Evolutionary conservation across 495 filamentous ascomycete species (phyloP).

Genomic region (Hypoxylon trugodes): DNA sequence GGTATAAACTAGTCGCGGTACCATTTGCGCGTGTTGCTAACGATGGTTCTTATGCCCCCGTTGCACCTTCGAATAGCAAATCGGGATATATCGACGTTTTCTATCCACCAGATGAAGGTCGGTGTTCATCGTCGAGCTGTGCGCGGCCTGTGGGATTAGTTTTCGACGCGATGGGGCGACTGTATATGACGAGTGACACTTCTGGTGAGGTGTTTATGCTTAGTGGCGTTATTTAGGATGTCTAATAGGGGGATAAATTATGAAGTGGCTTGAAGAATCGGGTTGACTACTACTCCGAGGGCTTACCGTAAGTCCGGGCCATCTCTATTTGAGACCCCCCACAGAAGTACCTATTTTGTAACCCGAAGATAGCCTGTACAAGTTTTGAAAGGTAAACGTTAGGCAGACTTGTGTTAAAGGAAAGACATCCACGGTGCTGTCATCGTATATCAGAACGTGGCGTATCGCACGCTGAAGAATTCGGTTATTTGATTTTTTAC

Average conservation of each 20-base stretch:
- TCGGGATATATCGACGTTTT: constrained; percentile 59
- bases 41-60: constrained; percentile 46
- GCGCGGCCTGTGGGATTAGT: constrained; percentile 65
- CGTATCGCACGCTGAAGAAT: no score
- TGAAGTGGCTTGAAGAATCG: no score
- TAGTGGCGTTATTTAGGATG: constrained; percentile 3
- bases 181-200: constrained; percentile 66
- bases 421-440: no score
- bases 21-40: constrained; percentile 47
- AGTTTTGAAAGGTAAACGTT: no score
- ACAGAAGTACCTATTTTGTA: no score
- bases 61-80: constrained; percentile 48
- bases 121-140: constrained; percentile 50
- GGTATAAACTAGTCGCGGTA: constrained; percentile 64
- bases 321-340: no score
- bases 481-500: no score
- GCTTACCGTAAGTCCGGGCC: no score
- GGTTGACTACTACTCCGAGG: no score
- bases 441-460: no score
- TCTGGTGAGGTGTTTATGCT: constrained; percentile 68
- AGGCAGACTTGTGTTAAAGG: no score
- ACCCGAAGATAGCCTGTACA: no score
- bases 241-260: not conserved
- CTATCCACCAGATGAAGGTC: constrained; percentile 55
- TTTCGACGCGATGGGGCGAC: constrained; percentile 54